These are phyloP conservation scores for Taphrina betulina DNA, from an alignment of 1,139 yeast genomes.

Conservation along the genomic window DNA sequence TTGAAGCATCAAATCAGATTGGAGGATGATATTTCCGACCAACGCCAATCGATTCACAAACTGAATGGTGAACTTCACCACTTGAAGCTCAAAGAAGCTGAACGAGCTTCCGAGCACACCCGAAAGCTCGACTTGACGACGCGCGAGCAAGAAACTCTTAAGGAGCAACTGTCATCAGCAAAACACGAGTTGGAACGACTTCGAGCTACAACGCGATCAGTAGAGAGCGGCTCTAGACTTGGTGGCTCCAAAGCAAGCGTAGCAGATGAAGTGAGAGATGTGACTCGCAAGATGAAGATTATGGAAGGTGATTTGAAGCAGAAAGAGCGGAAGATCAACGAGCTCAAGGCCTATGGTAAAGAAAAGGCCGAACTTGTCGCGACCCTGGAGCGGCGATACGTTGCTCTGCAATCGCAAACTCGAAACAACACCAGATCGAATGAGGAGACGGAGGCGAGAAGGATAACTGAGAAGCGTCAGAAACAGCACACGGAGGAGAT, in stretches of 20 bases:
- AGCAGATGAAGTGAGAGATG: not conserved
- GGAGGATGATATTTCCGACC: not conserved
- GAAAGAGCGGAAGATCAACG: constrained; percentile 9
- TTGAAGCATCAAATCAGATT: not conserved
- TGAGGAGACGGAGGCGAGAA: not conserved
- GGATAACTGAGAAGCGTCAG: not conserved
- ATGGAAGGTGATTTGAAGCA: constrained; percentile 10
- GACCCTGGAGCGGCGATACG: constrained; percentile 18
- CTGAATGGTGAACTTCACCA: not conserved
- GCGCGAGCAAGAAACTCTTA: not conserved
- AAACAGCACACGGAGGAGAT: constrained; percentile 35
- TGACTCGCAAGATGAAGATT: constrained; percentile 4
- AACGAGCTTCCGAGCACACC: too few relatives aligned
- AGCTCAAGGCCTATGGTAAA: constrained; percentile 1
- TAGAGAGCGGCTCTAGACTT: too few relatives aligned
- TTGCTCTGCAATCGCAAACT: not conserved
- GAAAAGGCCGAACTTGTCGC: constrained; percentile 8
- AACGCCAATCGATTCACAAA: not conserved
- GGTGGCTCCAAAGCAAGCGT: not conserved
- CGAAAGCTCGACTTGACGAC: not conserved
- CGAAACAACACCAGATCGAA: not conserved
- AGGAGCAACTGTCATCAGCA: not conserved
- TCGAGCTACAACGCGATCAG: not conserved
- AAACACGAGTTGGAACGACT: not conserved
- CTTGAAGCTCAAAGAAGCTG: too few relatives aligned